These are phyloP conservation scores for Aspergillus taichungensis DNA, from an alignment of 495 filamentous ascomycete species.

Conservation along the genomic window DNA sequence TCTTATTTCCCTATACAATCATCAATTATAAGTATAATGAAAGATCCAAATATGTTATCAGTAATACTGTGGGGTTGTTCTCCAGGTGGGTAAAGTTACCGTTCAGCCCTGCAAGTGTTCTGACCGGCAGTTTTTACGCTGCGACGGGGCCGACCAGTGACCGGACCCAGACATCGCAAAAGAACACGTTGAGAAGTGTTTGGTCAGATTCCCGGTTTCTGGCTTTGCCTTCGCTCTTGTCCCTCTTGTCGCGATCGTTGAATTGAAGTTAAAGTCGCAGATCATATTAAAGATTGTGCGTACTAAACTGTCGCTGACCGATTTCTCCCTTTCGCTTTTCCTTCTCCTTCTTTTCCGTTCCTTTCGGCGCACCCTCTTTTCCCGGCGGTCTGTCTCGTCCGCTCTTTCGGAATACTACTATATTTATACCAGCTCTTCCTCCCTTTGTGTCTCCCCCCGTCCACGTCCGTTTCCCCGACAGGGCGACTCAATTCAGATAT, in stretches of 20 bases:
- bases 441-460: no score
- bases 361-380: not conserved
- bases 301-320: not conserved
- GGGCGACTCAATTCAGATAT: not conserved
- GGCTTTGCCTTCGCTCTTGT: not conserved
- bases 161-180: no score
- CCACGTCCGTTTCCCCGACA: conserved; percentile 1
- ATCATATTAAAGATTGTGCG: not conserved
- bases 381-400: no score
- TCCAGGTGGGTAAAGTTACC: conserved; percentile 2
- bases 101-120: conserved; percentile 16
- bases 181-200: no score
- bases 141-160: not conserved
- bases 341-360: conserved; percentile 6
- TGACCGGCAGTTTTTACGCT: conserved; percentile 2
- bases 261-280: not conserved
- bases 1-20: no score
- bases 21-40: no score
- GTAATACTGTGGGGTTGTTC: not conserved
- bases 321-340: conserved; percentile 7
- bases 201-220: no score
- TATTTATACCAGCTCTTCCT: no score
- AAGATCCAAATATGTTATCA: no score
- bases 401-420: no score
- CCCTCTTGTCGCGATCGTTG: not conserved